These are phyloP conservation scores for Daldinia sp. DNA, from an alignment of 2,329 filamentous ascomycete species.

Conservation along the genomic window DNA sequence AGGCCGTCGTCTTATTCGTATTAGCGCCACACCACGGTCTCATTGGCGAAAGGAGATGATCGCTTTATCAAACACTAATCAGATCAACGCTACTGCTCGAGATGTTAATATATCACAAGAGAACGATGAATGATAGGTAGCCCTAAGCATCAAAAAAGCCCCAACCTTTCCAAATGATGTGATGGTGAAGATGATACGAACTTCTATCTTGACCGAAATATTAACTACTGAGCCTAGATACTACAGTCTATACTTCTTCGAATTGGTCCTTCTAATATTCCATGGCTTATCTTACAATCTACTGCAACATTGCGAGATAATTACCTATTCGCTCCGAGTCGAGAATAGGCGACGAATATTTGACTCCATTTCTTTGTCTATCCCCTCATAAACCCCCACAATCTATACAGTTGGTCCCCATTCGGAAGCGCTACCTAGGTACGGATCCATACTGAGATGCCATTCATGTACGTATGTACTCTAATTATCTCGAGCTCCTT, in stretches of 20 bases:
- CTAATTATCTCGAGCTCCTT: background rate
- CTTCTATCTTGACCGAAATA: background rate
- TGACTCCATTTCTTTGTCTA: background rate
- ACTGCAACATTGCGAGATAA: conserved; percentile 4
- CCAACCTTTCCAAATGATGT: background rate
- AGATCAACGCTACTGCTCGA: background rate
- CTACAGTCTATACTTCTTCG: background rate
- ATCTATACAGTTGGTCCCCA: conserved; percentile 1
- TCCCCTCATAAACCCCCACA: too few species aligned
- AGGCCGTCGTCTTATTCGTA: background rate
- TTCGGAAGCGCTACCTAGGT: conserved; percentile 25
- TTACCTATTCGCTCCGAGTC: background rate
- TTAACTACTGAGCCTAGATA: background rate
- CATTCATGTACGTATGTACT: too few species aligned
- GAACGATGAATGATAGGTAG: background rate
- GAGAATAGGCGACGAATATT: background rate
- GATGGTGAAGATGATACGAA: background rate
- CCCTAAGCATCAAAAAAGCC: background rate
- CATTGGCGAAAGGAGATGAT: background rate
- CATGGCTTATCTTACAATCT: background rate
- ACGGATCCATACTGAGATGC: too few species aligned
- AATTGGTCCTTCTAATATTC: background rate
- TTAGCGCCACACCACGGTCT: background rate
- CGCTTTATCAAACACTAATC: background rate
- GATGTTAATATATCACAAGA: background rate